Conservation (phyloP, 768 basidiomycete species). For the Suillus alpinus region DNA sequence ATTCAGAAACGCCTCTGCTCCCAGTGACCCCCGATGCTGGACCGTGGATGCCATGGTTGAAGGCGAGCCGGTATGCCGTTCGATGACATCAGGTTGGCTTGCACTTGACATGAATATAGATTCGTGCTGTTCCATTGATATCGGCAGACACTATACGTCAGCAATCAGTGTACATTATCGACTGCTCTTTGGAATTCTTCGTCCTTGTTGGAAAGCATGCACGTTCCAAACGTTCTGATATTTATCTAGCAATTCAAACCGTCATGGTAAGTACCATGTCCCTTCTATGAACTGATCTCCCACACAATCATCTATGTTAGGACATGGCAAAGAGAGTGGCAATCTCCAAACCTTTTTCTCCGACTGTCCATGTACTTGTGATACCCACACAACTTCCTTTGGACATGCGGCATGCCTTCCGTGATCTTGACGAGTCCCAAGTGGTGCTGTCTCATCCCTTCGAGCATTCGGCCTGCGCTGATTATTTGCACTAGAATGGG, state of each 20-base stretch:
- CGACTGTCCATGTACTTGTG: constrained; percentile 70
- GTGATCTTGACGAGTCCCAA: constrained; percentile 62
- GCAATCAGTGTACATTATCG: constrained; percentile 59
- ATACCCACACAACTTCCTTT: constrained; percentile 73
- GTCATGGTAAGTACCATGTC: constrained; percentile 45
- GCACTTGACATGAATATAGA: constrained; percentile 33
- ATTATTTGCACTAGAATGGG: constrained; percentile 38
- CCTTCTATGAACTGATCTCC: background rate
- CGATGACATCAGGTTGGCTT: background rate
- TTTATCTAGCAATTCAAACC: constrained; percentile 56
- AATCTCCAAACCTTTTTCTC: constrained; percentile 58
- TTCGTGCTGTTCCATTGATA: constrained; percentile 44
- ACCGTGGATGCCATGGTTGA: constrained; percentile 41
- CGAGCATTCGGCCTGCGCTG: background rate
- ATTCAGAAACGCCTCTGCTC: constrained; percentile 52
- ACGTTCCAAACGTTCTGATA: constrained; percentile 56
- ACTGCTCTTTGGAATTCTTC: constrained; percentile 81
- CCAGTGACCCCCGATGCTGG: constrained; percentile 57
- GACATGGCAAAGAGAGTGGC: constrained; percentile 52
- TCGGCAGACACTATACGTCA: constrained; percentile 36
- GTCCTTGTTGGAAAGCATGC: constrained; percentile 68
- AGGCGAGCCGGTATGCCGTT: constrained; percentile 39
- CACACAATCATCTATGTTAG: constrained; percentile 32
- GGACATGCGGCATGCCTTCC: constrained; percentile 65
- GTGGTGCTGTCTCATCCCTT: constrained; percentile 42